These are phyloP conservation scores for Metschnikowia cerradonensis DNA, from an alignment of 805 yeast genomes.

Conservation along the genomic window DNA sequence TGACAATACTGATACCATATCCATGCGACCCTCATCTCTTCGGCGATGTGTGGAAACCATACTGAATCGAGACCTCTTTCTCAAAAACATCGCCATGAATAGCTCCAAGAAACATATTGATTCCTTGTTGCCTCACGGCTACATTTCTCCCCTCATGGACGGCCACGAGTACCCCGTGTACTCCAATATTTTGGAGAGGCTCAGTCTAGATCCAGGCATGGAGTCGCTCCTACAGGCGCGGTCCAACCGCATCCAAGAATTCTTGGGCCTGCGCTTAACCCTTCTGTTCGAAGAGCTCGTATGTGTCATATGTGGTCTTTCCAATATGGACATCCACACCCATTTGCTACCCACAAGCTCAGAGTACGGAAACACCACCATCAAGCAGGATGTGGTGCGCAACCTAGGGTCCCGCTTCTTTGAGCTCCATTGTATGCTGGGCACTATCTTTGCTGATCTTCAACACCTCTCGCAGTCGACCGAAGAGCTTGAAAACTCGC, in stretches of 20 bases:
- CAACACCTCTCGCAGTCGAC: constrained; percentile 28
- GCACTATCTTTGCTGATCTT: constrained; percentile 27
- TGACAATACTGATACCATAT: too few relatives aligned
- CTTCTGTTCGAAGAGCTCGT: constrained; percentile 25
- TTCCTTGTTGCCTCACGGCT: not conserved
- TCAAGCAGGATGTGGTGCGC: constrained; percentile 20
- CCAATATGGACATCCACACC: constrained; percentile 18
- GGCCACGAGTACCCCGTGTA: constrained; percentile 1
- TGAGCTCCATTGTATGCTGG: constrained; percentile 20
- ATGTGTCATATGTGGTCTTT: constrained; percentile 28
- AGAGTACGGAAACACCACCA: constrained; percentile 5
- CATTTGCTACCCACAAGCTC: constrained; percentile 8
- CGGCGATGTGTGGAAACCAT: constrained; percentile 13
- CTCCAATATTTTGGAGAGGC: constrained; percentile 6
- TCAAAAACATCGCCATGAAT: constrained; percentile 9
- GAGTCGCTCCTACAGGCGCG: constrained; percentile 10
- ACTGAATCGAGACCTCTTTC: constrained; percentile 24
- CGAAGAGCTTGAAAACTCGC: constrained; percentile 24
- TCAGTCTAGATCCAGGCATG: constrained; percentile 9
- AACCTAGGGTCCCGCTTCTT: constrained; percentile 24
- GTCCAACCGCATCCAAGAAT: constrained; percentile 20
- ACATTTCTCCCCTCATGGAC: not conserved
- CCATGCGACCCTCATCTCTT: not conserved
- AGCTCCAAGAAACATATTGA: constrained; percentile 9
- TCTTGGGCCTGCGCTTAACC: constrained; percentile 24